Conservation (phyloP, 331 rosid genomes). For the Stylosanthes scabra region DNA sequence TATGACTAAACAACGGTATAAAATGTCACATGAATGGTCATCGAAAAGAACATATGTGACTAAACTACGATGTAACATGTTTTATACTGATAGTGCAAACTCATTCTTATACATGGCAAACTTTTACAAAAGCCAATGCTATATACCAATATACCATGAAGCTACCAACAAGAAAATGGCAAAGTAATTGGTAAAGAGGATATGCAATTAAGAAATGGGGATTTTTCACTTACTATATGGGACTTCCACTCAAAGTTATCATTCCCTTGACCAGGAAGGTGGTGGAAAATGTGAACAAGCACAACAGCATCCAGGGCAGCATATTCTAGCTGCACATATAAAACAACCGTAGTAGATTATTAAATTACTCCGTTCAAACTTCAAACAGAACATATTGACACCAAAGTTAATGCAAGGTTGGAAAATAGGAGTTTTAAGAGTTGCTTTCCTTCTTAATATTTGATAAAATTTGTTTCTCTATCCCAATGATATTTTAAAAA, state of each 20-base stretch:
- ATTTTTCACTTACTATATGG: conserved; percentile 64
- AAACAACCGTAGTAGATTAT: conserved; percentile 30
- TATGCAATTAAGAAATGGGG: conserved; percentile 16
- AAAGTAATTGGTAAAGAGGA: not conserved
- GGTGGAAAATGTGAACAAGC: conserved; percentile 83
- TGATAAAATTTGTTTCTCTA: too few relatives aligned
- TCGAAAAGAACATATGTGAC: too few relatives aligned
- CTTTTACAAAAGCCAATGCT: not conserved
- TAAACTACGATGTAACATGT: too few relatives aligned
- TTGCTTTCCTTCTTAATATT: too few relatives aligned
- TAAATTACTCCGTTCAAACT: conserved; percentile 15
- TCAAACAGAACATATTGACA: conserved; percentile 5
- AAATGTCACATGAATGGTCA: too few relatives aligned
- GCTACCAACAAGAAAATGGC: conserved; percentile 19
- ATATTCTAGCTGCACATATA: conserved; percentile 78
- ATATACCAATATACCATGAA: not conserved
- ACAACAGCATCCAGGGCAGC: conserved; percentile 98
- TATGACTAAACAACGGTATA: too few relatives aligned
- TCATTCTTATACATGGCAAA: not conserved
- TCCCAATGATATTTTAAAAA: too few relatives aligned
- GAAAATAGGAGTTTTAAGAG: too few relatives aligned
- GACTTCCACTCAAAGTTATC: conserved; percentile 80
- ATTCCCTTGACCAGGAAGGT: conserved; percentile 63
- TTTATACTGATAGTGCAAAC: too few relatives aligned
- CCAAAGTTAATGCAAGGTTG: too few relatives aligned